Conservation (phyloP, 2,329 filamentous ascomycete genomes). For the Pestalotiopsis sp. region DNA sequence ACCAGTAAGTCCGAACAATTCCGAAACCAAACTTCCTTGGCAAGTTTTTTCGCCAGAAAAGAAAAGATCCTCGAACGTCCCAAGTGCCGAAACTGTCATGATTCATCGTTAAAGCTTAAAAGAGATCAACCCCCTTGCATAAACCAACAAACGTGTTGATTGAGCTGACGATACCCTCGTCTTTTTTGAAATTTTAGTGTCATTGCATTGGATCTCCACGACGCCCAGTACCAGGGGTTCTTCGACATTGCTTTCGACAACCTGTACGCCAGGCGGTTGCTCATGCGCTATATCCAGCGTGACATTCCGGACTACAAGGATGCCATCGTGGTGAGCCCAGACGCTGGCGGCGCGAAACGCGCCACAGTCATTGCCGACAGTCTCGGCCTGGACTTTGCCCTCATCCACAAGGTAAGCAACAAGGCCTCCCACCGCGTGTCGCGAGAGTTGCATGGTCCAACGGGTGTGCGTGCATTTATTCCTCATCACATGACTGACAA, state of each 20-base stretch:
- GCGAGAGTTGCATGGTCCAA: constrained; percentile 15
- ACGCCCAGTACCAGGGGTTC: constrained; percentile 97
- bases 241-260: constrained; percentile 99
- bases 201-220: constrained; percentile 96
- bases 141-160: not conserved
- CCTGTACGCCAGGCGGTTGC: constrained; percentile 80
- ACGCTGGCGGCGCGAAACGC: constrained; percentile 94
- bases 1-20: constrained; percentile 67
- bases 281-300: constrained; percentile 73
- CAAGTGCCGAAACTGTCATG: not conserved
- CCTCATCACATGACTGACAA: constrained; percentile 18
- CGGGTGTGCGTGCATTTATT: not conserved
- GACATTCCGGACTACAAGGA: constrained; percentile 84
- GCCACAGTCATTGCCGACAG: constrained; percentile 94
- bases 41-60: not conserved
- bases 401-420: constrained; percentile 88
- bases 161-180: not conserved
- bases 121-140: not conserved
- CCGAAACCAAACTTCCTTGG: not conserved
- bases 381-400: constrained; percentile 90
- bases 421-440: constrained; percentile 25
- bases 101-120: constrained; percentile 4
- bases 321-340: constrained; percentile 91
- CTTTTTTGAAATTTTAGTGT: constrained; percentile 43
- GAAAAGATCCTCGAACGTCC: not conserved